Evolutionary conservation across 306 rosid species (phyloP).

Genomic region (Cucurbita moschata): DNA sequence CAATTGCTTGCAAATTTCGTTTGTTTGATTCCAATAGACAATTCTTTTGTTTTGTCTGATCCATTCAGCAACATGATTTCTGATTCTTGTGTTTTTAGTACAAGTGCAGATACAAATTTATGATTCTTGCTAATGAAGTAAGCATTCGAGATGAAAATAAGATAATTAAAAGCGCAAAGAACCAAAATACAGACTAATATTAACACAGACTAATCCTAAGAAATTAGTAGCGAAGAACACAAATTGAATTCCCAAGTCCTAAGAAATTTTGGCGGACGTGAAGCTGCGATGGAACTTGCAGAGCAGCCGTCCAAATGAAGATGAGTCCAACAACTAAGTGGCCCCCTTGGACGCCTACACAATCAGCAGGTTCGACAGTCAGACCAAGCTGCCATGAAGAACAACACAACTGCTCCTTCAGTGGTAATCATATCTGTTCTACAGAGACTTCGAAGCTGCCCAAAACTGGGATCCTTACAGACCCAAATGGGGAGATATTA

Average conservation of each 20-base stretch:
- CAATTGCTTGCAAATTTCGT: neutral
- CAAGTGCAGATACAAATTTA: neutral
- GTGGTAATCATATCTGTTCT: conserved; percentile 40
- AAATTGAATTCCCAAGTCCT: neutral
- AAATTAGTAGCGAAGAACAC: neutral
- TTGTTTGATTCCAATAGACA: neutral
- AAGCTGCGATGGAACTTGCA: conserved; percentile 30
- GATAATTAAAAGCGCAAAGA: too few species aligned
- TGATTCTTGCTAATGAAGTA: neutral
- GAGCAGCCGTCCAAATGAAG: conserved; percentile 44
- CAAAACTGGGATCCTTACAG: conserved; percentile 55
- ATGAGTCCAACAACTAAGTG: conserved; percentile 46
- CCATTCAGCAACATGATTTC: neutral
- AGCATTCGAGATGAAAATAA: too few species aligned
- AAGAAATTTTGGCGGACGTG: conserved; percentile 11
- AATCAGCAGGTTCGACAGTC: conserved; percentile 49
- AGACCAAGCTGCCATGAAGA: conserved; percentile 58
- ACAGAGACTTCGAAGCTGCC: conserved; percentile 62
- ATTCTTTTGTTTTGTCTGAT: neutral
- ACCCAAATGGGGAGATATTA: conserved; percentile 51
- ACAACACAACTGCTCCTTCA: conserved; percentile 39
- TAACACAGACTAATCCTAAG: too few species aligned
- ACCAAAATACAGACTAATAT: too few species aligned
- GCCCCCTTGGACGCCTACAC: conserved; percentile 47
- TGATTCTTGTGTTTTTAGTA: neutral